Conservation (phyloP, 1,284 basidiomycete genomes). For the Rhodotorula sp. region DNA sequence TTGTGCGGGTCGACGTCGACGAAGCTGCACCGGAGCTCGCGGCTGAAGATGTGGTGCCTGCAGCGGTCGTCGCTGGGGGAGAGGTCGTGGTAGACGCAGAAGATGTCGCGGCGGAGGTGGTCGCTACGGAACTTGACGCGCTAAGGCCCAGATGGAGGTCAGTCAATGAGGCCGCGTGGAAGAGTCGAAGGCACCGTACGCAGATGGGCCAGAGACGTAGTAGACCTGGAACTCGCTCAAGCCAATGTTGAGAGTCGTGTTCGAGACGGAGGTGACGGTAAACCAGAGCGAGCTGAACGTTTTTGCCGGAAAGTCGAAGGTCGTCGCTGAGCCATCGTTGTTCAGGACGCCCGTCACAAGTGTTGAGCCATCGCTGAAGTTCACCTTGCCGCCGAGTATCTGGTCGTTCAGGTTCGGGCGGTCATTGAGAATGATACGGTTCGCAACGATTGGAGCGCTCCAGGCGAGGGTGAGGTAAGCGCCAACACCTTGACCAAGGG, state of each 20-base stretch:
- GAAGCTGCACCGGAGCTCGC: neutral
- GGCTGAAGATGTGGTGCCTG: neutral
- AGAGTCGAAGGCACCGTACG: neutral
- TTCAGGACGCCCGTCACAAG: neutral
- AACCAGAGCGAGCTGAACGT: conserved; percentile 5
- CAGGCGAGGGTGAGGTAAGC: conserved; percentile 10
- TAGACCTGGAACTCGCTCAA: conserved; percentile 35
- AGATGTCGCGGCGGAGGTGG: no score
- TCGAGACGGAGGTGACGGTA: conserved; percentile 5
- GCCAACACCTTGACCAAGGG: neutral
- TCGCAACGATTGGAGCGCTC: conserved; percentile 4
- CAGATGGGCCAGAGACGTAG: neutral
- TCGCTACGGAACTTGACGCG: no score
- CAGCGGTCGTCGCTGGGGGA: no score
- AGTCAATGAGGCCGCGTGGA: no score
- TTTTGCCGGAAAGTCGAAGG: conserved; percentile 7
- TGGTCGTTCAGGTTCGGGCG: conserved; percentile 21
- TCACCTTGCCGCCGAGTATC: conserved; percentile 14
- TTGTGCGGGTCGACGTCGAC: neutral
- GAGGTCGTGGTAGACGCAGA: no score
- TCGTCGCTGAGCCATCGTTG: conserved; percentile 16
- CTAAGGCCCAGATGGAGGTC: no score
- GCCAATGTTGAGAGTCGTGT: conserved; percentile 12
- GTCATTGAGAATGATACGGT: conserved; percentile 19
- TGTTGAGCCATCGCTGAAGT: conserved; percentile 6